Evolutionary conservation across 176 grass and related monocot genomes (phyloP).

Genomic region (Poa annua): DNA sequence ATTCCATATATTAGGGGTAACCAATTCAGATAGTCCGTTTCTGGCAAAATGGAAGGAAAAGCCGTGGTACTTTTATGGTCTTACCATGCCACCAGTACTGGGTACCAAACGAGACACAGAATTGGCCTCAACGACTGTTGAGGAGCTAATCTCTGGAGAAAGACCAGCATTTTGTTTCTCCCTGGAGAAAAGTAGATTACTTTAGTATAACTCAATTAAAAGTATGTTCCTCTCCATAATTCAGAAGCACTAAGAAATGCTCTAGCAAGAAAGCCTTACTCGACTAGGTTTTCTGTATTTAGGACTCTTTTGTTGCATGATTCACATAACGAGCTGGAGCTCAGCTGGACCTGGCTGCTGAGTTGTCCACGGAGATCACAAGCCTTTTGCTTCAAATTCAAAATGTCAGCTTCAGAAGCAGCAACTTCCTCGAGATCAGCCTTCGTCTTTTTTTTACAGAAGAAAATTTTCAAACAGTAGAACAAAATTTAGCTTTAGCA

Average conservation of each 20-base stretch:
- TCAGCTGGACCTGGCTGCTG: constrained; percentile 56
- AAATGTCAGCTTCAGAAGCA: constrained; percentile 83
- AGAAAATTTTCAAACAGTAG: constrained; percentile 28
- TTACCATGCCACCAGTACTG: constrained; percentile 35
- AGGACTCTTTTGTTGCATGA: constrained; percentile 71
- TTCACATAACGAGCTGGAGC: constrained; percentile 70
- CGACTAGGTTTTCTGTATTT: constrained; percentile 42
- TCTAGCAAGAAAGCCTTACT: constrained; percentile 59
- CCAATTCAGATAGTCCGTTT: constrained; percentile 10
- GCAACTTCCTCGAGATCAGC: constrained; percentile 86
- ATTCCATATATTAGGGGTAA: constrained; percentile 23
- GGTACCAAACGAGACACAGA: constrained; percentile 38
- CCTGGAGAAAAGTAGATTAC: constrained; percentile 39
- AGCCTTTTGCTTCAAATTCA: constrained; percentile 90
- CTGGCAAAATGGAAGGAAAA: constrained; percentile 16
- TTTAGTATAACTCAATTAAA: constrained; percentile 34
- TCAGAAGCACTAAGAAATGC: constrained; percentile 31
- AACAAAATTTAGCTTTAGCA: constrained; percentile 23
- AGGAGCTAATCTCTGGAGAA: constrained; percentile 36
- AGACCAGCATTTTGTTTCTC: constrained; percentile 42
- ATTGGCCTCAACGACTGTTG: constrained; percentile 15
- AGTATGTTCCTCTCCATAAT: constrained; percentile 23
- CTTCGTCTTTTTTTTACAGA: constrained; percentile 67
- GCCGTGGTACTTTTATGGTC: not conserved
- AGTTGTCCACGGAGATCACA: constrained; percentile 80